Percentiles rank a stretch among this genome's conserved stretches.
These are phyloP conservation scores for Dissophora globulifera DNA, from an alignment of 192 early-diverging fungal genomes.

Conservation along the genomic window DNA sequence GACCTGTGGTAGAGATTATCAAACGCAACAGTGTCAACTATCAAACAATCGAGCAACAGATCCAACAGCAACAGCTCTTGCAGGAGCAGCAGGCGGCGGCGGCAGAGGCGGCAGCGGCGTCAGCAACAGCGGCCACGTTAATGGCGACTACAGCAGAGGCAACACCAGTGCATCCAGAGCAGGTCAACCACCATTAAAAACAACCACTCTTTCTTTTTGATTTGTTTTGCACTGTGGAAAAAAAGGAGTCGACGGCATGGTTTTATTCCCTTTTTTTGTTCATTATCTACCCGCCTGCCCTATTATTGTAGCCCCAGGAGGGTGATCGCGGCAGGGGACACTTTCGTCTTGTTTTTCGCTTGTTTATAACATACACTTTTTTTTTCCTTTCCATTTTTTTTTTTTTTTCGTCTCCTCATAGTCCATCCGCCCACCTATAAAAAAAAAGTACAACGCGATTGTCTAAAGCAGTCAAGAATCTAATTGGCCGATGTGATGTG, in stretches of 20 bases:
- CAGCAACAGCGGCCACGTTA: too few relatives aligned
- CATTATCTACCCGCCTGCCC: neutral
- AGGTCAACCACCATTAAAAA: slow-evolving; percentile 23
- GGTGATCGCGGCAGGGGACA: neutral
- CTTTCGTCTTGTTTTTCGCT: slow-evolving; percentile 3
- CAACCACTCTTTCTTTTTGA: too few relatives aligned
- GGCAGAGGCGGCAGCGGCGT: too few relatives aligned
- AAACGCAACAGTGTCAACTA: slow-evolving; percentile 96
- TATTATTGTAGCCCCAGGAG: slow-evolving; percentile 11
- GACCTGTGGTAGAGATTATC: slow-evolving; percentile 95
- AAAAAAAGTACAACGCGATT: neutral
- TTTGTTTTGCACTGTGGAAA: neutral
- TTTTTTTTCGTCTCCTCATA: neutral
- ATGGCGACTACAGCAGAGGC: slow-evolving; percentile 10
- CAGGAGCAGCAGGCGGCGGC: slow-evolving; percentile 37
- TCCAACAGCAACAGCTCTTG: slow-evolving; percentile 43
- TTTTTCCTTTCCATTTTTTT: neutral
- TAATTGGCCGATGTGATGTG: too few relatives aligned
- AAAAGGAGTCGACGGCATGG: neutral
- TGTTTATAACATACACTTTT: neutral
- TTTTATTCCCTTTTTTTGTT: neutral
- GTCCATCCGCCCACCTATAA: too few relatives aligned
- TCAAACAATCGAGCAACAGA: slow-evolving; percentile 61
- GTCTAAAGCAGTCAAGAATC: neutral
- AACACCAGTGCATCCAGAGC: slow-evolving; percentile 9